A percentile compares a stretch with the other conserved stretches of the same genome.
These are phyloP conservation scores for Solanum clarkiae DNA, from an alignment of 257 asterid species.

Conservation along the genomic window DNA sequence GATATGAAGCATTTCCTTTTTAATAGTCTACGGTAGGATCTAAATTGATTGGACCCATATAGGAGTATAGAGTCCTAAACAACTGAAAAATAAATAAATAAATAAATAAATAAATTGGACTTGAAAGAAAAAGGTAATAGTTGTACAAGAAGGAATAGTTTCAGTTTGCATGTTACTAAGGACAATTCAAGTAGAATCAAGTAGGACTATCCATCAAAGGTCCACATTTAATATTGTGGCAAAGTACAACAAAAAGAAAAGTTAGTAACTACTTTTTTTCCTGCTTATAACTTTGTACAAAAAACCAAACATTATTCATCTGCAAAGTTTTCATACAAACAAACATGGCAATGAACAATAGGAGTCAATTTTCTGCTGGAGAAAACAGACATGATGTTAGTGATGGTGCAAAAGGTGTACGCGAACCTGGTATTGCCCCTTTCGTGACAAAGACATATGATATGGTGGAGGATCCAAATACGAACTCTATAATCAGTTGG, in stretches of 20 bases:
- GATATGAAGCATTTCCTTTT: neutral
- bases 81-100: neutral
- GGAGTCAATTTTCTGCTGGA: neutral
- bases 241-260: neutral
- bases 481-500: constrained; percentile 39
- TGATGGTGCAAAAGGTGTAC: neutral
- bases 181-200: neutral
- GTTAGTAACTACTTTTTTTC: neutral
- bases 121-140: neutral
- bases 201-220: neutral
- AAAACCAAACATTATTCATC: neutral
- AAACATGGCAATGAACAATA: neutral
- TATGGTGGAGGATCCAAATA: constrained; percentile 46
- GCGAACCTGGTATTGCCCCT: constrained; percentile 19
- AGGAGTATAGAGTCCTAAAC: neutral
- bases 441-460: constrained; percentile 35
- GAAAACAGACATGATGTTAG: neutral
- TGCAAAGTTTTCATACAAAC: neutral
- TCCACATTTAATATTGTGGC: neutral
- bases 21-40: neutral
- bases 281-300: neutral
- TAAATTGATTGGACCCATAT: fast-evolving
- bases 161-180: neutral
- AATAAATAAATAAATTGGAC: neutral
- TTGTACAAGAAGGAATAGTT: neutral